A percentile compares a stretch with the other conserved stretches of the same genome.
These are phyloP conservation scores for Melanogaster broomeanus DNA, from an alignment of 768 basidiomycete genomes.

Conservation along the genomic window DNA sequence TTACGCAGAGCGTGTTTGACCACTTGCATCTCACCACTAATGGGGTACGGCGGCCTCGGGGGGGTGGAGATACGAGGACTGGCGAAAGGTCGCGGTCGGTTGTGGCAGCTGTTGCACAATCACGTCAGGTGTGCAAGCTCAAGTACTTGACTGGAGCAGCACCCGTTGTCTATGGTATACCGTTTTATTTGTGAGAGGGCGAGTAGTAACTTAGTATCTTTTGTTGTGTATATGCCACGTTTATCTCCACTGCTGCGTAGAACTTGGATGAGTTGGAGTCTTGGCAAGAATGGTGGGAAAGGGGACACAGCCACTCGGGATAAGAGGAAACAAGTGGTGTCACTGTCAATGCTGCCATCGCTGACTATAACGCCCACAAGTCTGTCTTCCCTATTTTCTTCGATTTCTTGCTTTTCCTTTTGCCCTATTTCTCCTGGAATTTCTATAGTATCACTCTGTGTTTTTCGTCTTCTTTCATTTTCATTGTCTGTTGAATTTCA, in stretches of 20 bases:
- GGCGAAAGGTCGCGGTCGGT: conserved; percentile 50
- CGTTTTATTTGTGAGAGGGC: conserved; percentile 74
- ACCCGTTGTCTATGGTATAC: conserved; percentile 93
- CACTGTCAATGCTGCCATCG: neutral
- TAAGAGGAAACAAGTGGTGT: neutral
- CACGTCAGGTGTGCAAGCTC: conserved; percentile 83
- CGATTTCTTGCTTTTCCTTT: neutral
- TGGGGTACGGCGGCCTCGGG: conserved; percentile 10
- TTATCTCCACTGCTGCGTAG: no score
- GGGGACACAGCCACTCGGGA: conserved; percentile 15
- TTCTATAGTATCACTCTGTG: neutral
- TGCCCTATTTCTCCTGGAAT: neutral
- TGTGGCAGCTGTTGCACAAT: conserved; percentile 75
- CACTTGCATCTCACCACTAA: conserved; percentile 54
- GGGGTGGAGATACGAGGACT: neutral
- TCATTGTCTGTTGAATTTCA: neutral
- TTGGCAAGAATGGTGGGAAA: neutral
- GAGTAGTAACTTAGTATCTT: neutral
- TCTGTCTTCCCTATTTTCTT: neutral
- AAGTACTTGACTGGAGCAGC: conserved; percentile 95
- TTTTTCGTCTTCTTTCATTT: neutral
- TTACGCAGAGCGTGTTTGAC: conserved; percentile 82
- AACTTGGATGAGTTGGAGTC: neutral
- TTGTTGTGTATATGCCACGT: neutral
- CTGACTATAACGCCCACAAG: neutral